These are phyloP conservation scores for Pseudisothecium myosuroides DNA, from an alignment of 225 moss, liverwort and hornwort species.

Conservation along the genomic window DNA sequence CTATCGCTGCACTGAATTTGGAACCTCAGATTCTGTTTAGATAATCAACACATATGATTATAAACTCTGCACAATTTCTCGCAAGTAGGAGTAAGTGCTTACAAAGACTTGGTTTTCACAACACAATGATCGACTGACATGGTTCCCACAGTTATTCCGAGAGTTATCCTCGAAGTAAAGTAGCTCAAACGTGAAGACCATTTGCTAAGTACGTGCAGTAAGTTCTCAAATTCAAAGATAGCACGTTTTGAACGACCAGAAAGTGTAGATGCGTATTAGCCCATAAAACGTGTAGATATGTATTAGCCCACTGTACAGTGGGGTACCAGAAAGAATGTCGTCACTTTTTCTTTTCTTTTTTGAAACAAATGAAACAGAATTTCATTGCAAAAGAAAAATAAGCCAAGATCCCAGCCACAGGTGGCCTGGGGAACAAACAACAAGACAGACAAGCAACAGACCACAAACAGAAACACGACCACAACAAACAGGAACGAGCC, in stretches of 20 bases:
- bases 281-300: too few species aligned
- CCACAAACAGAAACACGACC: too few species aligned
- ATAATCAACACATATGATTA: background rate
- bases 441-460: too few species aligned
- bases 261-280: background rate
- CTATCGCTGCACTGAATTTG: background rate
- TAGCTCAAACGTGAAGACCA: background rate
- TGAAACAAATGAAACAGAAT: too few species aligned
- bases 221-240: background rate
- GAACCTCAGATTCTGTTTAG: background rate
- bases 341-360: too few species aligned
- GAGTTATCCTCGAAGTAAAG: background rate
- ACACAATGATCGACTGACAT: background rate
- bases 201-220: background rate
- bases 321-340: too few species aligned
- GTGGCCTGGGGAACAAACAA: too few species aligned
- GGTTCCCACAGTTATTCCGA: background rate
- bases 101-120: background rate
- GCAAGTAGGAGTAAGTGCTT: background rate
- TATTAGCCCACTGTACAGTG: too few species aligned
- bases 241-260: background rate
- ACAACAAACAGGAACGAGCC: too few species aligned
- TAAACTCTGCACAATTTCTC: background rate
- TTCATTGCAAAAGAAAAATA: too few species aligned
- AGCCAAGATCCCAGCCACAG: too few species aligned